Conservation (phyloP, 139 green algal genomes). For the Penium margaritaceum region DNA sequence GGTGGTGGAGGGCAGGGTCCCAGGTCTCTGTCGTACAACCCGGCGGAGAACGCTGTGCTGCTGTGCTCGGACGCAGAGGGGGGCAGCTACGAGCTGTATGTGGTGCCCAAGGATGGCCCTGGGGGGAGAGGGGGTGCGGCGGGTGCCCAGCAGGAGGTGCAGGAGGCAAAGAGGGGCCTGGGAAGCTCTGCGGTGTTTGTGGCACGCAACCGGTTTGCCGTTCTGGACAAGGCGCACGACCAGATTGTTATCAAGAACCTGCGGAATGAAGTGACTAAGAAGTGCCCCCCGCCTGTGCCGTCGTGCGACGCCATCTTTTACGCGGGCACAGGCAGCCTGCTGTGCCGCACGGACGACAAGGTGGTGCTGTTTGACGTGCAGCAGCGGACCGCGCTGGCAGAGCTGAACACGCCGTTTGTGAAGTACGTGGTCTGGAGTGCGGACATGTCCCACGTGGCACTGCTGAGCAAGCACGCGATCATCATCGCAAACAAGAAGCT, state of each 20-base stretch:
- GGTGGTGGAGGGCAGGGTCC: no score
- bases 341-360: conserved; percentile 91
- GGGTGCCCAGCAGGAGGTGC: conserved; percentile 11
- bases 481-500: conserved; percentile 90
- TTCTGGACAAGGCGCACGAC: conserved; percentile 81
- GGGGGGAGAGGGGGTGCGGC: neutral
- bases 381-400: conserved; percentile 74
- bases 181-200: conserved; percentile 87
- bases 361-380: conserved; percentile 95
- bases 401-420: conserved; percentile 80
- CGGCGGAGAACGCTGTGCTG: conserved; percentile 89
- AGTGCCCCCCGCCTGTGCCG: conserved; percentile 66
- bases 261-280: conserved; percentile 97
- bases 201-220: conserved; percentile 93
- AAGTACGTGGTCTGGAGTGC: conserved; percentile 97
- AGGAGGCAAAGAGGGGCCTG: conserved; percentile 75
- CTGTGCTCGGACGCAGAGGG: conserved; percentile 82
- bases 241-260: conserved; percentile 88
- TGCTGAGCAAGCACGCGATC: conserved; percentile 95
- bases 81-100: conserved; percentile 90
- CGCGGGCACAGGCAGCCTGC: conserved; percentile 86
- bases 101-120: conserved; percentile 85
- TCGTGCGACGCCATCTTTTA: conserved; percentile 90
- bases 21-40: conserved; percentile 86
- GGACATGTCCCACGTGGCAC: conserved; percentile 85